A percentile compares a stretch with the other conserved stretches of the same genome.
phyloP scores from a whole-genome alignment of 441 rosid species.

The Viola pubescens region DNA sequence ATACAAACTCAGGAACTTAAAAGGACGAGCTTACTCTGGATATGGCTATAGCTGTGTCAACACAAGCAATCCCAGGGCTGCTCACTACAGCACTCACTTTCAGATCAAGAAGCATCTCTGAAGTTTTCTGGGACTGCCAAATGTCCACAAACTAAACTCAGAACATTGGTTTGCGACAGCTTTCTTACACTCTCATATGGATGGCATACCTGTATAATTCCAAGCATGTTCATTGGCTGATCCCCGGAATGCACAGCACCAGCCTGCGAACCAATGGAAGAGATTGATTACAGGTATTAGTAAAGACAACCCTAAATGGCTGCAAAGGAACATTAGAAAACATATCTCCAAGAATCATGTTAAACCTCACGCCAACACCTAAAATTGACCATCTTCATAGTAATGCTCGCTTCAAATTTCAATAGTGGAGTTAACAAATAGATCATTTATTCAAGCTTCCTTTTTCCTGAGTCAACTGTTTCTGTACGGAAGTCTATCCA shows the following conservation, averaged over 20 bases:
- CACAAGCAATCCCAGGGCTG: slow-evolving; percentile 46
- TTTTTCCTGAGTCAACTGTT: not conserved
- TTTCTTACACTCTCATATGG: slow-evolving; percentile 2
- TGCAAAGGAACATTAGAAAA: not conserved
- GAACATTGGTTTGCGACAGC: slow-evolving; percentile 9
- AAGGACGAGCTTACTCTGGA: slow-evolving; percentile 40
- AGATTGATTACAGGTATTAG: not conserved
- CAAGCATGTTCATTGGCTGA: slow-evolving; percentile 67
- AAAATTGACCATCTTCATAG: not conserved
- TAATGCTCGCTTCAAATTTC: not conserved
- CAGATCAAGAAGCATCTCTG: slow-evolving; percentile 86
- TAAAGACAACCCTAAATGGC: not conserved
- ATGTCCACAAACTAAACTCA: slow-evolving; percentile 16
- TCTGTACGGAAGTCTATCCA: not conserved
- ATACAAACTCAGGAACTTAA: slow-evolving; percentile 3
- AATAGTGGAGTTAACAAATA: not conserved
- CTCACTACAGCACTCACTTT: slow-evolving; percentile 49
- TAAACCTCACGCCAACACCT: not conserved
- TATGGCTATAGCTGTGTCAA: slow-evolving; percentile 52
- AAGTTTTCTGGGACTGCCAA: slow-evolving; percentile 80
- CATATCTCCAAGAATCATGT: not conserved
- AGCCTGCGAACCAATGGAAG: slow-evolving; percentile 30
- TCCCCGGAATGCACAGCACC: slow-evolving; percentile 25
- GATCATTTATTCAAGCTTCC: not conserved
- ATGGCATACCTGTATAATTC: slow-evolving; percentile 61